Base-by-base conservation (phyloP, 2,329 filamentous ascomycete genomes). In the Colletotrichum falcatum region DNA sequence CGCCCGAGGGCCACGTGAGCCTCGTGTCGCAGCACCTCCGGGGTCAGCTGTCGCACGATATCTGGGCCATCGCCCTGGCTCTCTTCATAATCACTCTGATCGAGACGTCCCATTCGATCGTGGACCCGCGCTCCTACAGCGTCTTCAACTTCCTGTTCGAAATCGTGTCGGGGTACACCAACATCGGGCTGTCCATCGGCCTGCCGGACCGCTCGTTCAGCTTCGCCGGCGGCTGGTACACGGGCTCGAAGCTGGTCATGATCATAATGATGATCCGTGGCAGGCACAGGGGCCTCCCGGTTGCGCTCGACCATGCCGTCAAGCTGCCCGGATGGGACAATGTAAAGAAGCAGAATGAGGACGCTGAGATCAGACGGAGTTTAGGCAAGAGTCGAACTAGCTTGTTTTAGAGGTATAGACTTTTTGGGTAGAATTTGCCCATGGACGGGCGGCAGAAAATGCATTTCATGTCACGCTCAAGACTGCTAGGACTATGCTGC, bases 1-100 rank as follows among this genome's bases (percentile, higher is more conserved):
- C 73, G 60, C 65, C 78, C 35, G 75, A 77, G 49, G 84, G 82
- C 18, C 83, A 80, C 23, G 79, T 82, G 65, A 84, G 83, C 72
- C 87, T 88, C 64, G 80, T 88, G 20, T 82, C 83, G 48, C 83
- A 87, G 71, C 89, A 91, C 75, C 81, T 91, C 28, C 86, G 88
- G 20, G 86, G 86, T 7, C 90, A 92, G 76, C 83, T 92, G 5
- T 87, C 88, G 42, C 89, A 92, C 77, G 90, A 92, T 75, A 81
- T 92, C n/a, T 92, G 90, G 90, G 90, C 86, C 81, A 86, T 92
- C 18, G 86, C 88, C 2, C 77, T 91, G 0, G 87, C 88, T 2
- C 83, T 90, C 11, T 83, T 91, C 65, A 77, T 89, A 42, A 89
- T 92, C 66, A 84, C 85, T 58, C 84, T 88, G 53, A 88, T 90